Conservation (phyloP, 2,329 filamentous ascomycete species). For the Fusarium transvaalense region DNA sequence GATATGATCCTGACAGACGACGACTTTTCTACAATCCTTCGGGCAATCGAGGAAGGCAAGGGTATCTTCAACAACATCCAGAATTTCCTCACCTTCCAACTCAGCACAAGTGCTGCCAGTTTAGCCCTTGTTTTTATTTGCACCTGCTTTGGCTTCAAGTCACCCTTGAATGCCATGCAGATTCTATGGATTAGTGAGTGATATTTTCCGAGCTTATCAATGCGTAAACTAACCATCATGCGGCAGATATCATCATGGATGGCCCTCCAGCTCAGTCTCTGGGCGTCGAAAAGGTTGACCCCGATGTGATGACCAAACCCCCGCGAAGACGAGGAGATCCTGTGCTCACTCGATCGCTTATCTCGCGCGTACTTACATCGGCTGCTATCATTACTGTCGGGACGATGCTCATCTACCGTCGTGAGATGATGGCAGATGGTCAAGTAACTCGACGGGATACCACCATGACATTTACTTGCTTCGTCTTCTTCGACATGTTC, state of each 20-base stretch:
- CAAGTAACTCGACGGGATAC: conserved; percentile 92
- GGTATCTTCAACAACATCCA: conserved; percentile 99
- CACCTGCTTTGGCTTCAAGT: conserved; percentile 92
- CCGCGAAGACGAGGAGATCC: conserved; percentile 87
- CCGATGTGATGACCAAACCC: conserved; percentile 91
- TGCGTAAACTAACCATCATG: conserved; percentile 29
- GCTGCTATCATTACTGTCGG: conserved; percentile 92
- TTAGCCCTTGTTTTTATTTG: conserved; percentile 91
- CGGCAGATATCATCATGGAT: conserved; percentile 97
- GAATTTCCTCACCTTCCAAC: conserved; percentile 98
- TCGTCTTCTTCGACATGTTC: conserved; percentile 99
- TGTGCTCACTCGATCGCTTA: conserved; percentile 86
- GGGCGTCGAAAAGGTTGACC: conserved; percentile 94
- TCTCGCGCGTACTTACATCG: conserved; percentile 87
- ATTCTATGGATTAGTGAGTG: conserved; percentile 98
- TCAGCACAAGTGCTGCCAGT: conserved; percentile 95
- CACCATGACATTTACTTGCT: conserved; percentile 99
- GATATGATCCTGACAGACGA: conserved; percentile 94
- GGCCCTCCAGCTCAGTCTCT: conserved; percentile 97
- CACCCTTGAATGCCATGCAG: conserved; percentile 98
- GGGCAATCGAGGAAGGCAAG: conserved; percentile 97
- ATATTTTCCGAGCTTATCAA: not conserved
- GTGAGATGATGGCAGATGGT: conserved; percentile 88
- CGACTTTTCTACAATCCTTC: conserved; percentile 91
- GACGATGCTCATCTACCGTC: conserved; percentile 90